phyloP scores from a whole-genome alignment of 2,329 filamentous ascomycete species.

The Purpureocillium lavendulum region DNA sequence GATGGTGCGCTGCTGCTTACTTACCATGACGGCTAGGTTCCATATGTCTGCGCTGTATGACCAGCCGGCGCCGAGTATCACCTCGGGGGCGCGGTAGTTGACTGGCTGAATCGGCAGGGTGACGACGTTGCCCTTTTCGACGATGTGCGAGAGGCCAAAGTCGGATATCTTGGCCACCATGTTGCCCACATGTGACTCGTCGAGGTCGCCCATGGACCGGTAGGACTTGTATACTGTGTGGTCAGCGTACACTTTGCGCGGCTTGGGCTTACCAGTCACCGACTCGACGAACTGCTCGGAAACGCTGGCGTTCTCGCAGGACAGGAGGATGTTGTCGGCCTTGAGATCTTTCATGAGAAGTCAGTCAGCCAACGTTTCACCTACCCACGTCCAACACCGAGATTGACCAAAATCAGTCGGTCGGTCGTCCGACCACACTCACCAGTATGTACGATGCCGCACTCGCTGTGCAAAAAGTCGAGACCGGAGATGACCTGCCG shows the following conservation, averaged over 20 bases:
- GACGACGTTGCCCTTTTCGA: slow-evolving; percentile 2
- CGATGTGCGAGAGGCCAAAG: slow-evolving; percentile 10
- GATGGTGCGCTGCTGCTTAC: no score
- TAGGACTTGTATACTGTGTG: slow-evolving; percentile 8
- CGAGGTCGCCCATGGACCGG: slow-evolving; percentile 9
- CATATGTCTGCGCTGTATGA: slow-evolving; percentile 11
- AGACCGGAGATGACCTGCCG: slow-evolving; percentile 27
- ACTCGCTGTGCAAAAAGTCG: slow-evolving; percentile 31
- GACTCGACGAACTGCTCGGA: slow-evolving; percentile 9
- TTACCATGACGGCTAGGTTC: slow-evolving; percentile 3
- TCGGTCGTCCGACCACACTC: no score
- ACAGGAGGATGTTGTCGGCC: slow-evolving; percentile 14
- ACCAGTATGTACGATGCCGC: slow-evolving; percentile 27
- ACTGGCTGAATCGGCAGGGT: slow-evolving; percentile 11
- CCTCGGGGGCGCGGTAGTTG: slow-evolving; percentile 10
- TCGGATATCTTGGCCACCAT: slow-evolving; percentile 10
- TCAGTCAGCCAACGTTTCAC: no score
- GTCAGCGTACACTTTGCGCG: slow-evolving; percentile 7
- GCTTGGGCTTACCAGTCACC: slow-evolving; percentile 3
- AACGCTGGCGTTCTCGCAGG: slow-evolving; percentile 10
- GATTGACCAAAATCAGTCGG: neutral
- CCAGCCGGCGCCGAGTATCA: slow-evolving; percentile 9
- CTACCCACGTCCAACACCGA: no score
- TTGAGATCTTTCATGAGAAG: slow-evolving; percentile 11
- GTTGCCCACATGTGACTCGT: slow-evolving; percentile 3